These are phyloP conservation scores for Lactarius sp. DNA, from an alignment of 768 basidiomycete genomes.

Conservation along the genomic window DNA sequence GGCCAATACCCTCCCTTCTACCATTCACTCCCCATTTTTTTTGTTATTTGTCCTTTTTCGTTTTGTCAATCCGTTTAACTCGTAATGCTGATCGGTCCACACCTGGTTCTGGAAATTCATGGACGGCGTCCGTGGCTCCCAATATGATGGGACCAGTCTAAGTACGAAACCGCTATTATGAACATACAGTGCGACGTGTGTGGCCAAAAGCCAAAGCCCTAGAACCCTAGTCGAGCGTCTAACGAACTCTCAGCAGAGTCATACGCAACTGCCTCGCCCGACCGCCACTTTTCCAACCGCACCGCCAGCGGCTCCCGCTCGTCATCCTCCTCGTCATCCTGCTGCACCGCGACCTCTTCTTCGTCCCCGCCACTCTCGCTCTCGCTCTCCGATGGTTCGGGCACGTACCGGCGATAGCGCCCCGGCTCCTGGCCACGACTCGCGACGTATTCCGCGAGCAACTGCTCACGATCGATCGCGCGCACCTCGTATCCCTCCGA, in stretches of 20 bases:
- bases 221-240: too few relatives aligned
- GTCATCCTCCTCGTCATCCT: conserved; percentile 34
- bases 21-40: background rate
- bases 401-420: conserved; percentile 65
- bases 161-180: background rate
- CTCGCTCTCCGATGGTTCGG: conserved; percentile 43
- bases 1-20: background rate
- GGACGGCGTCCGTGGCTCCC: background rate
- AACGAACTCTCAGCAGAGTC: background rate
- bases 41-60: background rate
- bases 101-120: background rate
- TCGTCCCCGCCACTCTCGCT: background rate
- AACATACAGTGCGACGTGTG: too few relatives aligned
- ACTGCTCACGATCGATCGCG: conserved; percentile 54
- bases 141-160: background rate
- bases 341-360: background rate
- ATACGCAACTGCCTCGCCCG: conserved; percentile 22
- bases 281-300: conserved; percentile 30
- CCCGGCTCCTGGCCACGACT: conserved; percentile 51
- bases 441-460: conserved; percentile 54
- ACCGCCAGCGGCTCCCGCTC: conserved; percentile 35
- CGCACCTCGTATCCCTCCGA: conserved; percentile 82
- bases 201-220: too few relatives aligned
- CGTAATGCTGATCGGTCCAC: background rate
- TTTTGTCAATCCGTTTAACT: background rate